Base-by-base conservation (phyloP, 2,329 filamentous ascomycete genomes). In the Neophaeococcomyces mojaviensis region DNA sequence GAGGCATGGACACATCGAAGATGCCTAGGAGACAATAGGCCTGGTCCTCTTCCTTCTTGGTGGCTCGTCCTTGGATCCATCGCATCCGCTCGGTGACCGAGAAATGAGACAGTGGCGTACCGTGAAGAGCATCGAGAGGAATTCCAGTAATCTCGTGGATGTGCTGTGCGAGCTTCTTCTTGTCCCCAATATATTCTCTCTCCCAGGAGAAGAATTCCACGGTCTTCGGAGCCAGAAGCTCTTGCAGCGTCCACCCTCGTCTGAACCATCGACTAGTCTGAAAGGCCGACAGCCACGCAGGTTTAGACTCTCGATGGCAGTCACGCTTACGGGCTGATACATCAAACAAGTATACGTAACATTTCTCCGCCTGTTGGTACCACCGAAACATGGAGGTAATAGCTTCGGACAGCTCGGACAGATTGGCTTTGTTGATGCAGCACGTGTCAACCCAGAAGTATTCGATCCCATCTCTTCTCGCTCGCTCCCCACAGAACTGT, bases 21-120 rank as follows among this genome's bases (percentile, higher is more conserved):
- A 73, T 59, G 0, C 70, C 70, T 2, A 73, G 48, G 0, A 73
- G 54, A 10, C 61, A 69, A 34, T 72, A 73, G 0, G 67, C 67
- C 12, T 61, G 59, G 32, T 72, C 71, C 35, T 73, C 69, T 0
- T n/a, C n/a, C n/a, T n/a, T n/a, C n/a, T n/a, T n/a, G 32, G 68
- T 70, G 2, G 56, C 44, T 12, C 60, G 60, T 13, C 44, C 50
- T 8, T 62, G 63, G 22, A 59, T 64, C 66, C 62, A 71, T 12
- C 59, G 64, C 66, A 69, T 67, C 18, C 56, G 58, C 26, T 62
- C 58, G 3, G 55, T 47, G 13, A 53, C 24, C 30, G 39, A 43
- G 16, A 58, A 61, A 4, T 48, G 9, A 22, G 45, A 33, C 19
- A 62, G 47, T 3, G 37, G 28, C 6, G 18, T 28, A 18, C 50